Base-by-base conservation (phyloP, 2,329 filamentous ascomycete genomes). In the Purpureocillium lavendulum region DNA sequence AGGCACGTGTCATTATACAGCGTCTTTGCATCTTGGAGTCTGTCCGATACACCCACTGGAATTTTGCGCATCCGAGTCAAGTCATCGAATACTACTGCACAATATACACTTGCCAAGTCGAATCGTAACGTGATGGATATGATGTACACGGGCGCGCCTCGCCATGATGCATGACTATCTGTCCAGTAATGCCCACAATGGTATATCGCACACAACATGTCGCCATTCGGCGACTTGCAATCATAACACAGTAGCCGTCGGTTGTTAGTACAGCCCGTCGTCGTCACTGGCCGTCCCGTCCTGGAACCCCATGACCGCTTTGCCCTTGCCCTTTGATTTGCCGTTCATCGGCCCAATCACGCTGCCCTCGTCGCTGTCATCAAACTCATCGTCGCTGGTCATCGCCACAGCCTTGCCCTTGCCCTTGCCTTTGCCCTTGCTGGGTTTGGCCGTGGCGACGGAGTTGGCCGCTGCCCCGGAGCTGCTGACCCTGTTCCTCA, bases 231-330 rank as follows among this genome's bases (percentile, higher is more conserved):
- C n/a, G n/a, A n/a, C n/a, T n/a, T n/a, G n/a, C n/a, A n/a, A n/a
- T n/a, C n/a, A n/a, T n/a, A n/a, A n/a, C n/a, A n/a, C n/a, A n/a
- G n/a, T 26, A 6, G 6, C 10, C 21, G 10, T 26, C 21, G 5
- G 5, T 26, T 26, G 30, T 56, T 61, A 77, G 39, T 80, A 79
- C 53, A 79, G 49, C 9, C 64, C 73, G 35, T 78, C 74, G 38
- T 79, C 74, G 43, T 73, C 75, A 45, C 69, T 73, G 14, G 65
- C 71, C n/a, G 63, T 69, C 15, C 67, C 66, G n/a, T 74, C 65
- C 49, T 69, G 64, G 45, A 78, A 75, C 26, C 62, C 60, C 43
- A 66, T 67, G 13, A 68, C 60, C 3, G 66, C 74, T 51, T 77
- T 80, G 1, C 68, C 75, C 55, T 79, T 80, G 7, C 71, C 72